Evolutionary conservation across 768 basidiomycete genomes (phyloP), one percentile per base, ranked within the genome.

Genomic region (Termitomyces sp.): DNA sequence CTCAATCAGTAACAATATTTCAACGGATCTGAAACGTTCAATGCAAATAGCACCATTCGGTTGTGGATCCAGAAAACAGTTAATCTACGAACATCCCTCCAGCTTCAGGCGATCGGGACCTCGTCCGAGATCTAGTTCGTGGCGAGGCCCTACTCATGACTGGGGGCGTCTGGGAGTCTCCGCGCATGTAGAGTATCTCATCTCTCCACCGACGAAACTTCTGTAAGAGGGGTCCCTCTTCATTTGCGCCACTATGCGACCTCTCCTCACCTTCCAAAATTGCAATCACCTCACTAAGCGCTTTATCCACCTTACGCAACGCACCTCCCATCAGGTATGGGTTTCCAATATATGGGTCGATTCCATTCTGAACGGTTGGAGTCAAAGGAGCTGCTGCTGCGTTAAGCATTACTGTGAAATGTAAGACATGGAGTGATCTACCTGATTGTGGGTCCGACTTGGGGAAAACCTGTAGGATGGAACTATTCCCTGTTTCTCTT

Each of bases 251-350:
- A 48, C 76, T 77, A 24, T 73, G 71, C 4, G 74, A 70, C 20
- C 57, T 66, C 61, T 76, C 75, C 66, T 85, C 81, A 35, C 73
- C 71, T 66, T 81, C 76, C 12, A 85, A 70, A 24, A 79, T 75
- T 1, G 67, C 60, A 45, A 83, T 81, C 44, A 81, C 71, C 18
- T 82, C 76, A 12, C 69, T 65, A 54, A 84, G 70, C 3, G 80
- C 74, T 54, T 71, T 66, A 62, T 82, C 81, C 44, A 84, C 74
- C 50, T 78, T 79, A 49, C 74, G 65, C 35, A 84, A 67, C 3
- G 78, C 76, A 35, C 70, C 71, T 35, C 76, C 69, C 70, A 83
- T 78, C 5, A 81, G 72, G 64, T 75, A 82, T 1, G 82, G 79
- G 63, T 83, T 85, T 20, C 80, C 80, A 12, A 80, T 71, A 48